Conservation (phyloP, 73 alveolate species). For the Paramecium octaurelia region DNA sequence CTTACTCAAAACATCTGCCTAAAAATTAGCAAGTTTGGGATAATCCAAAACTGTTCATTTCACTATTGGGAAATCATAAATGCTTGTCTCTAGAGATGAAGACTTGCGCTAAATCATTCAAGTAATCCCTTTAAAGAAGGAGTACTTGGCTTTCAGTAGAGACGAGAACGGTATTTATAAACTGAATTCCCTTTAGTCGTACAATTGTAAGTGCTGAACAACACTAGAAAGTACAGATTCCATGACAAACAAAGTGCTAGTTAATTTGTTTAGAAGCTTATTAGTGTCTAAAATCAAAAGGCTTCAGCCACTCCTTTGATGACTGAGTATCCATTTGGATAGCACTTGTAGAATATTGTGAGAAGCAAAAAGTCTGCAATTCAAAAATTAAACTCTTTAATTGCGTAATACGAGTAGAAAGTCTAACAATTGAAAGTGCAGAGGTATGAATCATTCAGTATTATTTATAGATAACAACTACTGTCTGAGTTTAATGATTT, state of each 20-base stretch:
- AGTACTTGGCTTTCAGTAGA: constrained; percentile 29
- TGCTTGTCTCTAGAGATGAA: constrained; percentile 38
- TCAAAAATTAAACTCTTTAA: background rate
- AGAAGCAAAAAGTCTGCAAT: background rate
- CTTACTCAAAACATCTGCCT: constrained; percentile 5
- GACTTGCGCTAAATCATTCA: background rate
- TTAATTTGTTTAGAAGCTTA: constrained; percentile 19
- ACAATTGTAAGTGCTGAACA: background rate
- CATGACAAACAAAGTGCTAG: constrained; percentile 45
- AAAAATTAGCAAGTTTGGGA: constrained; percentile 16
- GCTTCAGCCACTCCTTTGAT: constrained; percentile 1
- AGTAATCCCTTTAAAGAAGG: constrained; percentile 35
- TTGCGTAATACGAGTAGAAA: background rate
- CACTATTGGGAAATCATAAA: constrained; percentile 29
- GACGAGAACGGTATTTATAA: background rate
- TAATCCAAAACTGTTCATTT: constrained; percentile 1
- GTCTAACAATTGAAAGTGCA: background rate
- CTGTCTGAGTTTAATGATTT: constrained; percentile 9
- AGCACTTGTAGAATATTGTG: background rate
- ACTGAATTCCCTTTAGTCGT: background rate
- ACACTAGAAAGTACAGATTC: constrained; percentile 36
- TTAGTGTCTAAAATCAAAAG: constrained; percentile 31
- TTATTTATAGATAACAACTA: constrained; percentile 5
- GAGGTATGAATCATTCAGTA: background rate
- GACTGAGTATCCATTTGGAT: background rate